Base-by-base conservation (phyloP, 2,329 filamentous ascomycete genomes). In the Epichloe gansuensis region DNA sequence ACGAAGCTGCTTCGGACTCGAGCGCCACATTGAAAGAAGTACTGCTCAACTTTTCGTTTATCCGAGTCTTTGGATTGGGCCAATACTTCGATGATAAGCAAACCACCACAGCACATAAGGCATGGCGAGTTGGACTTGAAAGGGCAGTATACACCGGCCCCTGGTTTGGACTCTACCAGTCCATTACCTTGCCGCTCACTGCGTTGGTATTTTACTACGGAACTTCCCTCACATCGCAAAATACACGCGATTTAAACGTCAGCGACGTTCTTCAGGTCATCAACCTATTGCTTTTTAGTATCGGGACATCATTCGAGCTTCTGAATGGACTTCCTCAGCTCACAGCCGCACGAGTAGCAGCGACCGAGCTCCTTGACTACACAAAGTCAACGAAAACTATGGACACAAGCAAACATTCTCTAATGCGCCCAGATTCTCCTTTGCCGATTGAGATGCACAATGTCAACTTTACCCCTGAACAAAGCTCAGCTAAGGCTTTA, bases 201-300 rank as follows among this genome's bases (percentile, higher is more conserved):
- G 88, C 89, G 0, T 70, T 95, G 3, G 78, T 95, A 9, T 93
- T 95, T 64, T 95, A 85, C 69, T 94, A 91, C 62, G 88, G 86
- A 2, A 81, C 83, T 0, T 69, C 77, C 1, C 73, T 95, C 11
- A 75, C 87, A 5, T 73, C 75, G 0, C 62, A 71, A 9, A 67
- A 76, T 41, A 67, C 71, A 6, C 60, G 63, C 12, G n/a, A 25
- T n/a, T 62, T 69, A n/a, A 73, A 72, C 0, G 76, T 85, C 0
- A 72, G 76, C 2, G 70, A 76, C 2, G 77, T 93, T 17, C 70
- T 95, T 31, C 80, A 85, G 55, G 86, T 93, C 0, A 83, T 93
- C 60, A 86, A 90, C 37, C 75, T 95, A 51, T 75, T 97, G 1
- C 76, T 95, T n/a, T 87, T 96, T 63, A 85, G 86, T 55, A 80